A percentile compares a stretch with the other conserved stretches of the same genome.
Conservation (phyloP, 441 rosid species). For the Codiaeum variegatum region DNA sequence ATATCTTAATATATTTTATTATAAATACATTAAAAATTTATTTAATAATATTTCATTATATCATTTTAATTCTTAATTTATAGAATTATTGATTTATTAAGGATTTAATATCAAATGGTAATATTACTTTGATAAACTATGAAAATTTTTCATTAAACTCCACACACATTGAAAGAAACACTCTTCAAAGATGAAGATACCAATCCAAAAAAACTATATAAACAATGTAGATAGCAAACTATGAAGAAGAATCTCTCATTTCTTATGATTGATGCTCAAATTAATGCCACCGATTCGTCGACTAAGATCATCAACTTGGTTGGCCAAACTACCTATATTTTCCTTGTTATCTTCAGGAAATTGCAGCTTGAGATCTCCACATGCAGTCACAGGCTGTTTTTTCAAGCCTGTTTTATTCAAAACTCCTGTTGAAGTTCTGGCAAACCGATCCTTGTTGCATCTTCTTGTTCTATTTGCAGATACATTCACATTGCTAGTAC, state of each 20-base stretch:
- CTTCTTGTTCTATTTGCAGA: conserved; percentile 23
- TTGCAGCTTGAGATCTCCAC: not conserved
- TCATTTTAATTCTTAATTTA: too few relatives aligned
- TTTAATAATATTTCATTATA: too few relatives aligned
- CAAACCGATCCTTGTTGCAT: conserved; percentile 17
- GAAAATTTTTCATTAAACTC: not conserved
- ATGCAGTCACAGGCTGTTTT: conserved; percentile 17
- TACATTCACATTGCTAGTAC: conserved; percentile 1
- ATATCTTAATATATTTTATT: too few relatives aligned
- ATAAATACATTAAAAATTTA: too few relatives aligned
- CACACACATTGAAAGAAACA: not conserved
- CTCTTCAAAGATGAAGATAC: not conserved
- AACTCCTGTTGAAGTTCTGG: conserved; percentile 12
- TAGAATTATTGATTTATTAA: too few relatives aligned
- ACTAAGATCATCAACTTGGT: conserved; percentile 29
- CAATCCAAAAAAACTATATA: not conserved
- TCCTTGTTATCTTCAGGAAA: conserved; percentile 28
- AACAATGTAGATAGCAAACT: not conserved
- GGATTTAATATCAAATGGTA: too few relatives aligned
- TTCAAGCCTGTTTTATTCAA: conserved; percentile 3
- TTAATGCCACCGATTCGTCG: conserved; percentile 24
- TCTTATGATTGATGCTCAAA: conserved; percentile 8
- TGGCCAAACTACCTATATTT: conserved; percentile 23
- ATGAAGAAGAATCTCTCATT: not conserved
- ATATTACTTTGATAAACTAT: too few relatives aligned